Base-by-base conservation (phyloP, 257 asterid genomes). In the Plectranthus barbatus region DNA sequence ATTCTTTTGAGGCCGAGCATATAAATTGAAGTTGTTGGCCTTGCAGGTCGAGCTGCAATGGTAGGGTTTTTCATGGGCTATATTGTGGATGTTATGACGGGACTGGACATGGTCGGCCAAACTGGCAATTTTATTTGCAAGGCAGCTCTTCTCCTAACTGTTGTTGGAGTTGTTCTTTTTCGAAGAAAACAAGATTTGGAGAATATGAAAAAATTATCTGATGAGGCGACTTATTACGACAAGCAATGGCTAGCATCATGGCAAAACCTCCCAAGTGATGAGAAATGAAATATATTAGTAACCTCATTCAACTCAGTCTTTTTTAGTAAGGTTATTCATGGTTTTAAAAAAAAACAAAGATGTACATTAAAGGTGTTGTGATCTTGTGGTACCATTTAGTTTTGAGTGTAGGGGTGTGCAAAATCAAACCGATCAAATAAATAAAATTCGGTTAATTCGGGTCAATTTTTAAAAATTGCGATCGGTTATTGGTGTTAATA, bases 11-110 rank as follows among this genome's bases (percentile, higher is more conserved):
- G n/a, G n/a, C n/a, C n/a, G n/a, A n/a, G n/a, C n/a, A n/a, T n/a
- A n/a, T 23, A 23, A 31, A 31, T 7, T 4, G 6, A 31, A 2
- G 36, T 34, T n/a, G 20, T 5, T 17, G 9, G 6, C 2, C 6
- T 56, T 68, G 46, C 72, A 87, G 94, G 94, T 36, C 68, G 91
- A 78, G 94, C 87, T 15, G 94, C 89, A 19, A 85, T 85, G 94
- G 72, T 83, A 41, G 95, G 95, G 46, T 85, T 87, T 56, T 87
- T 85, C 65, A 76, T 69, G 83, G 78, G 87, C 4, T 84, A 81
- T 65, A 0, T 62, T 26, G 87, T 83, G 62, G 94, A 87, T 71
- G 84, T 60, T 66, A 45, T 87, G 68, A 81, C 94, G 5, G 86
- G 84, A 65, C 83, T 87, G 1, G 77, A 76, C 13, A 57, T 85